phyloP scores from a whole-genome alignment of 2,329 filamentous ascomycete species.

The Epicoccum nigrum region DNA sequence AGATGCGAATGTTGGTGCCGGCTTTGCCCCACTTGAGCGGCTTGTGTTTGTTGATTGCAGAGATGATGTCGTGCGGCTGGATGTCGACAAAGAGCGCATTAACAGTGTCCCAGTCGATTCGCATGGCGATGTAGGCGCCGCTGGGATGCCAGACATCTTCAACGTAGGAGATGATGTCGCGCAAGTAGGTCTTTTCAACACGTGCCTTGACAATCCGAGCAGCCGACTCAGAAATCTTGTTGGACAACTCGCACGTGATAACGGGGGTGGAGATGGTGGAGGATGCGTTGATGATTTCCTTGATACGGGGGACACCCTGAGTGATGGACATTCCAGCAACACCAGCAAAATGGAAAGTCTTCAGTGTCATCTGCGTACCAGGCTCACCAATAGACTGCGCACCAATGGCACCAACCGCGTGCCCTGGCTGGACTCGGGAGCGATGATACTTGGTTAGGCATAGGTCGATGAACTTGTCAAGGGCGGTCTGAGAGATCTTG shows the following conservation, averaged over 20 bases:
- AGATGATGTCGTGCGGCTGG: constrained; percentile 71
- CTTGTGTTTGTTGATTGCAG: constrained; percentile 78
- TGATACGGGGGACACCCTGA: constrained; percentile 98
- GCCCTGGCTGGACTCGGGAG: constrained; percentile 90
- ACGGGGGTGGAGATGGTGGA: constrained; percentile 93
- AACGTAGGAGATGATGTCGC: constrained; percentile 79
- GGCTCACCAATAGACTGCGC: constrained; percentile 98
- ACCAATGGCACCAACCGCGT: constrained; percentile 93
- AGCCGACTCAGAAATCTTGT: constrained; percentile 73
- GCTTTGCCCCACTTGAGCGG: constrained; percentile 76
- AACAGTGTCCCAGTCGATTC: constrained; percentile 80
- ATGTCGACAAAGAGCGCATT: constrained; percentile 83
- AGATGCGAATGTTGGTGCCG: constrained; percentile 61
- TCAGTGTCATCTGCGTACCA: constrained; percentile 98
- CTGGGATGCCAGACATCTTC: constrained; percentile 87
- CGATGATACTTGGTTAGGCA: constrained; percentile 90
- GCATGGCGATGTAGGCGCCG: constrained; percentile 77
- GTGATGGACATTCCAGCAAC: constrained; percentile 99
- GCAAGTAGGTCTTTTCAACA: constrained; percentile 92
- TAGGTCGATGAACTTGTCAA: constrained; percentile 76
- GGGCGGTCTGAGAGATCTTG: constrained; percentile 78
- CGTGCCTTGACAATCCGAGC: constrained; percentile 91
- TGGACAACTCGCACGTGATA: constrained; percentile 84
- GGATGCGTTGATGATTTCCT: constrained; percentile 99
- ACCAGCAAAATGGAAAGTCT: constrained; percentile 99